phyloP scores from a whole-genome alignment of 83 land plant genomes.

The Diphasiastrum complanatum region DNA sequence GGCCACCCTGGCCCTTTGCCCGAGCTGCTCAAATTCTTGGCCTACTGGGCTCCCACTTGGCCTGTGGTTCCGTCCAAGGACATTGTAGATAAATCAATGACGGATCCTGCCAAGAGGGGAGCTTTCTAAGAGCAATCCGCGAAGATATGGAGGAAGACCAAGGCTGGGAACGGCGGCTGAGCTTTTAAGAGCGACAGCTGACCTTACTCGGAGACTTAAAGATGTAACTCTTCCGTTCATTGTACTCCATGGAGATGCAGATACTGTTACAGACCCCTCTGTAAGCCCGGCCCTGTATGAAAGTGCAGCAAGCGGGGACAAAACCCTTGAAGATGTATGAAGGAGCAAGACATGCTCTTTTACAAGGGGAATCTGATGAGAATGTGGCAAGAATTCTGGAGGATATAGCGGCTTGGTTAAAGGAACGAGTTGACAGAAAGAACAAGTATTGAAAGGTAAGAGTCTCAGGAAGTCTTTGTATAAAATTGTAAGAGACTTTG shows the following conservation, averaged over 20 bases:
- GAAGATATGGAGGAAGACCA: slow-evolving; percentile 64
- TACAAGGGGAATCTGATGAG: slow-evolving; percentile 86
- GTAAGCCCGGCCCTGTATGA: slow-evolving; percentile 82
- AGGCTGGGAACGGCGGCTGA: slow-evolving; percentile 74
- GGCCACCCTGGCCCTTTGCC: slow-evolving; percentile 72
- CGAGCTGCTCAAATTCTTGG: slow-evolving; percentile 38
- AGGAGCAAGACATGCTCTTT: slow-evolving; percentile 62
- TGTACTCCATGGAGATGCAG: slow-evolving; percentile 79
- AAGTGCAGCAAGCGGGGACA: slow-evolving; percentile 69
- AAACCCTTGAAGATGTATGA: slow-evolving; percentile 59
- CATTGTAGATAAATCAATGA: slow-evolving; percentile 58
- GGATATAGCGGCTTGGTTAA: slow-evolving; percentile 76
- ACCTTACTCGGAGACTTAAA: slow-evolving; percentile 30
- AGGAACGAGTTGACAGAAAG: slow-evolving; percentile 14
- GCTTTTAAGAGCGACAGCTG: slow-evolving; percentile 50
- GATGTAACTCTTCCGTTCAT: slow-evolving; percentile 68
- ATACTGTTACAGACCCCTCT: slow-evolving; percentile 75
- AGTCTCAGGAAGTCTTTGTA: too few relatives aligned
- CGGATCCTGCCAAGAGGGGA: slow-evolving; percentile 52
- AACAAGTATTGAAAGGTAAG: too few relatives aligned
- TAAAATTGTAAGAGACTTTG: too few relatives aligned
- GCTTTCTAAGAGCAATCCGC: slow-evolving; percentile 52
- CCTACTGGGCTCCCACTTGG: slow-evolving; percentile 43
- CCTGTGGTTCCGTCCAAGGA: slow-evolving; percentile 70
- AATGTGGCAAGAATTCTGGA: slow-evolving; percentile 45